Percentiles rank a stretch among this genome's conserved stretches.
These are phyloP conservation scores for Capsicum chinense DNA, from an alignment of 257 asterid species.

Conservation along the genomic window DNA sequence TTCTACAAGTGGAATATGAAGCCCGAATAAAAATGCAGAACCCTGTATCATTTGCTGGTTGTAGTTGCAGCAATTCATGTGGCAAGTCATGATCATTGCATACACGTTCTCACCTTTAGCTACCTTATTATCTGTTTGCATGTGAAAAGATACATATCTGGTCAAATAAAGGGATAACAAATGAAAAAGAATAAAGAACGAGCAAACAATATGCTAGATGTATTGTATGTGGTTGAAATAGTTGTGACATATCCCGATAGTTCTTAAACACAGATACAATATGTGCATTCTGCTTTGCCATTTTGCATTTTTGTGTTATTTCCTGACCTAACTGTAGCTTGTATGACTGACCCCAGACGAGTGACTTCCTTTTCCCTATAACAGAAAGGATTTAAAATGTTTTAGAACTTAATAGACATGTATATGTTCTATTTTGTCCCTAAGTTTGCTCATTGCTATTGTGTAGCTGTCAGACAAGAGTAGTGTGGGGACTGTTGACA, in stretches of 20 bases:
- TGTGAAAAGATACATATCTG: background rate
- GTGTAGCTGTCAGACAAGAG: slow-evolving; percentile 57
- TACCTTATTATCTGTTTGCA: background rate
- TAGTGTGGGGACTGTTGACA: slow-evolving; percentile 52
- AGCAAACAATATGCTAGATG: background rate
- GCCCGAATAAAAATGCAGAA: background rate
- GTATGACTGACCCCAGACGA: background rate
- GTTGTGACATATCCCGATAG: background rate
- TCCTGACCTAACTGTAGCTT: background rate
- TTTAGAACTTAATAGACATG: background rate
- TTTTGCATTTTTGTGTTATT: background rate
- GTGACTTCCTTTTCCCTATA: background rate
- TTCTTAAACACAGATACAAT: background rate
- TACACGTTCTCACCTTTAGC: background rate
- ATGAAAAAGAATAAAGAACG: background rate
- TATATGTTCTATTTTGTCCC: slow-evolving; percentile 6
- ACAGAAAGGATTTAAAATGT: background rate
- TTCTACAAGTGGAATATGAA: background rate
- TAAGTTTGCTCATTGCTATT: slow-evolving; percentile 22
- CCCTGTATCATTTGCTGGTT: background rate
- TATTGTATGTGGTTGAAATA: background rate
- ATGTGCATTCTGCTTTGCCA: background rate
- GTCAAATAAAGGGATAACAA: background rate
- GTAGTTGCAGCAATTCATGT: background rate
- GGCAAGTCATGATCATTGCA: background rate